Evolutionary conservation across 208 protist genomes (phyloP).

Genomic region (Leishmania turanica): DNA sequence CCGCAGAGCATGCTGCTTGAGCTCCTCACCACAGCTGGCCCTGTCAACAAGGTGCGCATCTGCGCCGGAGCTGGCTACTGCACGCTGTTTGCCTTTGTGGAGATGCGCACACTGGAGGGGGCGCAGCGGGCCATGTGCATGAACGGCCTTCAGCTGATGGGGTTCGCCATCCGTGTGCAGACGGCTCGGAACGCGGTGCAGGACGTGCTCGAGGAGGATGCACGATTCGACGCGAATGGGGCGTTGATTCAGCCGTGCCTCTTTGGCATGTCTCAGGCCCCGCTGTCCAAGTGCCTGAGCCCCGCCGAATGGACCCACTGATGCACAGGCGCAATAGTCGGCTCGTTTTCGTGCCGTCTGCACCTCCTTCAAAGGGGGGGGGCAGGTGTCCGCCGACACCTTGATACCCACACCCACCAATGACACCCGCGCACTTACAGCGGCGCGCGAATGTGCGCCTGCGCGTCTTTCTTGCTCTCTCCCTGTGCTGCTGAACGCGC

Average conservation of each 20-base stretch:
- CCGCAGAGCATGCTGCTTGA: conserved; percentile 66
- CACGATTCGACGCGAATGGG: conserved; percentile 40
- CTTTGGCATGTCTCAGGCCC: conserved; percentile 49
- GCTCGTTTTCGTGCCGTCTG: not conserved
- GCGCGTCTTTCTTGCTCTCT: not conserved
- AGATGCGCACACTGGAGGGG: conserved; percentile 71
- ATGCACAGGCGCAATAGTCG: not conserved
- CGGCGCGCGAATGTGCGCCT: not conserved
- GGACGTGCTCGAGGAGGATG: conserved; percentile 70
- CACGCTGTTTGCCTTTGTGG: conserved; percentile 86
- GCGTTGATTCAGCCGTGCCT: conserved; percentile 50
- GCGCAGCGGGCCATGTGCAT: conserved; percentile 55
- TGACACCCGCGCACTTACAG: not conserved
- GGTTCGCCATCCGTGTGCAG: conserved; percentile 66
- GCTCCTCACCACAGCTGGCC: conserved; percentile 51
- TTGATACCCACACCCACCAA: not conserved
- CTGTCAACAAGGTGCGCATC: conserved; percentile 81
- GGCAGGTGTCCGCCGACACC: not conserved
- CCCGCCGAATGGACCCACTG: not conserved
- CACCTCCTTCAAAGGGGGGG: not conserved
- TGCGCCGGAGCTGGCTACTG: conserved; percentile 64
- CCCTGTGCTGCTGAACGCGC: not conserved
- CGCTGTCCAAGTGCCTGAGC: conserved; percentile 29
- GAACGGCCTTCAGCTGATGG: conserved; percentile 62
- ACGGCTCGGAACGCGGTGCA: conserved; percentile 80